Evolutionary conservation across 805 yeast genomes (phyloP).

Genomic region (Suhomyces sp.): DNA sequence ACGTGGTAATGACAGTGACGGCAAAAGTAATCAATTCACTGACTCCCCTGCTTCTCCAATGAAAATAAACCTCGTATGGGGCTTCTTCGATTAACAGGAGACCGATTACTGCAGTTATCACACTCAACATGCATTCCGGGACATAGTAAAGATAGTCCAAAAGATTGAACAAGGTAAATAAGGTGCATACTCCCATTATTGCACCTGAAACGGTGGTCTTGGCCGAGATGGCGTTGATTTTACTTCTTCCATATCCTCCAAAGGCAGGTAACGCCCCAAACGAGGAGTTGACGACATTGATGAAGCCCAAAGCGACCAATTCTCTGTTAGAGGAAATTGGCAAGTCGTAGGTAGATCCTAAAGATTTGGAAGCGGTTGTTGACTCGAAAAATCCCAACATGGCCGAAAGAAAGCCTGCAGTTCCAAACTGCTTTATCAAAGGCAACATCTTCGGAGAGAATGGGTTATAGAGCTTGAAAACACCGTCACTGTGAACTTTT

Average conservation of each 20-base stretch:
- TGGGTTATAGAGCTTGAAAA: conserved; percentile 56
- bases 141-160: conserved; percentile 65
- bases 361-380: conserved; percentile 85
- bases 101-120: conserved; percentile 75
- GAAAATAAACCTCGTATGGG: conserved; percentile 75
- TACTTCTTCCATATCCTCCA: conserved; percentile 95
- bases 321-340: conserved; percentile 87
- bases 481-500: conserved; percentile 45
- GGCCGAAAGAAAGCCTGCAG: conserved; percentile 73
- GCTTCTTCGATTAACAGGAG: conserved; percentile 70
- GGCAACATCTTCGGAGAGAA: conserved; percentile 47
- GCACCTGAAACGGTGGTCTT: conserved; percentile 81
- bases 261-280: conserved; percentile 83
- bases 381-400: conserved; percentile 90
- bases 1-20: conserved; percentile 62
- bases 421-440: conserved; percentile 57
- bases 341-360: conserved; percentile 70
- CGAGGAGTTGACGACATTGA: conserved; percentile 63
- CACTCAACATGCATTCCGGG: conserved; percentile 78
- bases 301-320: conserved; percentile 80
- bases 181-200: conserved; percentile 73
- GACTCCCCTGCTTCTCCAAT: conserved; percentile 69
- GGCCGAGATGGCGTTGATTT: conserved; percentile 82
- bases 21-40: conserved; percentile 70
- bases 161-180: conserved; percentile 60